Evolutionary conservation across 2,329 filamentous ascomycete genomes (phyloP).

Genomic region (Eutypella sp.): DNA sequence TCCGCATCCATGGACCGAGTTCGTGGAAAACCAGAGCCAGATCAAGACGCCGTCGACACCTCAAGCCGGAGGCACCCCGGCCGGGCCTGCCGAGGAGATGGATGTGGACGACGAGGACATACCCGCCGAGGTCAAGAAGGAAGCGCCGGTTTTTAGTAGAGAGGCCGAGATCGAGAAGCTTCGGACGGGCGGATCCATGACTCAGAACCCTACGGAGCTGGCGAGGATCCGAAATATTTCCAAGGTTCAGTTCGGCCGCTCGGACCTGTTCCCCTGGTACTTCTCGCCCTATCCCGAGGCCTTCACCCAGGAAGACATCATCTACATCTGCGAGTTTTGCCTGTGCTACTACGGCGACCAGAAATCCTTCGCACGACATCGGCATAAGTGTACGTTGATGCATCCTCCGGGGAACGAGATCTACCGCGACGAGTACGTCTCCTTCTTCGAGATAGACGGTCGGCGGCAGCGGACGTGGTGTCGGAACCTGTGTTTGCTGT

Average conservation of each 20-base stretch:
- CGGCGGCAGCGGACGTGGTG: slow-evolving; percentile 93
- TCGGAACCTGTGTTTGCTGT: slow-evolving; percentile 88
- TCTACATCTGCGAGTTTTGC: slow-evolving; percentile 98
- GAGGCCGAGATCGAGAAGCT: slow-evolving; percentile 96
- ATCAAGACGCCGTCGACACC: slow-evolving; percentile 39
- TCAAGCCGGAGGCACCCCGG: slow-evolving; percentile 39
- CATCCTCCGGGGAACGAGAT: slow-evolving; percentile 98
- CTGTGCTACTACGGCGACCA: slow-evolving; percentile 82
- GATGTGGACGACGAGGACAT: slow-evolving; percentile 49
- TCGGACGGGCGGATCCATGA: slow-evolving; percentile 93
- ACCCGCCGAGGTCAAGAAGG: slow-evolving; percentile 36
- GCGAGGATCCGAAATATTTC: slow-evolving; percentile 93
- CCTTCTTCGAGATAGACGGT: slow-evolving; percentile 96
- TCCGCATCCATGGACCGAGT: slow-evolving; percentile 50
- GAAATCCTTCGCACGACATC: slow-evolving; percentile 79
- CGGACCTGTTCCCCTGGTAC: slow-evolving; percentile 95
- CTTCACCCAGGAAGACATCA: slow-evolving; percentile 82
- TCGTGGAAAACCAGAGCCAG: slow-evolving; percentile 42
- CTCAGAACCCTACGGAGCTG: slow-evolving; percentile 95
- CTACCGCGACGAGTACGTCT: slow-evolving; percentile 89
- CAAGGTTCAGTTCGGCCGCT: slow-evolving; percentile 87
- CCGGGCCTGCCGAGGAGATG: slow-evolving; percentile 43
- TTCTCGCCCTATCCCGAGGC: slow-evolving; percentile 93
- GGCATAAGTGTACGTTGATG: slow-evolving; percentile 81
- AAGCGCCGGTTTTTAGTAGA: slow-evolving; percentile 60